Evolutionary conservation across 306 rosid genomes (phyloP).

Genomic region (Cyamopsis tetragonoloba): DNA sequence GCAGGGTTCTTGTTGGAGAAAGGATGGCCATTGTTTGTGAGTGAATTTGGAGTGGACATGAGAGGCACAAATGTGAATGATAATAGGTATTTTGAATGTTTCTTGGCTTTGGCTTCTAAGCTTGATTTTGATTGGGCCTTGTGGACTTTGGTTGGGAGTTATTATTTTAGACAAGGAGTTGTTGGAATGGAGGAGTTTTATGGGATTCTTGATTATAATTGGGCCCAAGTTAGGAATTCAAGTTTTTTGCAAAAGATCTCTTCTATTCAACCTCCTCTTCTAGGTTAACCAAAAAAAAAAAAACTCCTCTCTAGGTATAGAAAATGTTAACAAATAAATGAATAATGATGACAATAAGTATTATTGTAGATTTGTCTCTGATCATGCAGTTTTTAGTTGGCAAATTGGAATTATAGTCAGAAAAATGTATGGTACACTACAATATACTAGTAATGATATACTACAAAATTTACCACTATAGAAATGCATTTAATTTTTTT

Average conservation of each 20-base stretch:
- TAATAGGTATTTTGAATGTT: conserved; percentile 61
- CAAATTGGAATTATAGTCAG: too few relatives aligned
- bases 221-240: conserved; percentile 42
- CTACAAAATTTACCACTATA: too few relatives aligned
- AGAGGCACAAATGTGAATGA: conserved; percentile 61
- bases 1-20: conserved; percentile 49
- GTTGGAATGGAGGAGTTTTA: conserved; percentile 51
- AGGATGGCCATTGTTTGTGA: conserved; percentile 63
- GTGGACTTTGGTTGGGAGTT: conserved; percentile 74
- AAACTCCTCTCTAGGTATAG: too few relatives aligned
- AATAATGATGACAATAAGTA: too few relatives aligned
- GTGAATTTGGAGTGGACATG: conserved; percentile 66
- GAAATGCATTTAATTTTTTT: too few relatives aligned
- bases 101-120: conserved; percentile 49
- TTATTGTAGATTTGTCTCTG: too few relatives aligned
- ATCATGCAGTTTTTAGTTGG: too few relatives aligned
- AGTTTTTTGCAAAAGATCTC: conserved; percentile 47
- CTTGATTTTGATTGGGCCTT: conserved; percentile 69
- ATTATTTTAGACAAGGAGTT: conserved; percentile 54
- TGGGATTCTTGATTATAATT: conserved; percentile 48
- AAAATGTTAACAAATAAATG: too few relatives aligned
- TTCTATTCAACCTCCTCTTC: conserved; percentile 54
- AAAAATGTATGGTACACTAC: too few relatives aligned
- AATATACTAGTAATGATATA: too few relatives aligned
- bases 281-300: too few relatives aligned